Percentiles rank a stretch among this genome's conserved stretches.
Conservation (phyloP, 495 filamentous ascomycete species). For the Hyaloscypha finlandica region DNA sequence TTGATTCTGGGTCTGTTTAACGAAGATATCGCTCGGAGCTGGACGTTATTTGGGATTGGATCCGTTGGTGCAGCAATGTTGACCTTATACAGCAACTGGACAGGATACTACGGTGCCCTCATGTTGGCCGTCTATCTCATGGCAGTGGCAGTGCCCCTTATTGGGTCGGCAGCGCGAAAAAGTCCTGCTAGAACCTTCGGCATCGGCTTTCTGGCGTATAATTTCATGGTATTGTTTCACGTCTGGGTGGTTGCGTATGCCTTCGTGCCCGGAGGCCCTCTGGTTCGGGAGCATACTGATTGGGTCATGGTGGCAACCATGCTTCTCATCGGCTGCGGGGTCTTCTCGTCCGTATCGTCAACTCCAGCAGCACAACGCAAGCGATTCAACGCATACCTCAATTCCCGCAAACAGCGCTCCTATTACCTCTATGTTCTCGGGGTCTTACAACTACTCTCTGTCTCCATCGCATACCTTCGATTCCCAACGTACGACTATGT, state of each 20-base stretch:
- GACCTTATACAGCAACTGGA: constrained; percentile 80
- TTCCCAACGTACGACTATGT: constrained; percentile 92
- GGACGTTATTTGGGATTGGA: constrained; percentile 79
- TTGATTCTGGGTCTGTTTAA: constrained; percentile 75
- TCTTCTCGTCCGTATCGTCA: constrained; percentile 72
- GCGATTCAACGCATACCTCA: constrained; percentile 42
- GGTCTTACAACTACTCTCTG: constrained; percentile 73
- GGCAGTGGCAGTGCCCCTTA: constrained; percentile 76
- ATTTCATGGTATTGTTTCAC: constrained; percentile 88
- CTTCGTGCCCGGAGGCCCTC: constrained; percentile 95
- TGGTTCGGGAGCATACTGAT: constrained; percentile 93
- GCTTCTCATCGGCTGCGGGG: constrained; percentile 80
- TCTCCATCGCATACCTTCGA: constrained; percentile 83
- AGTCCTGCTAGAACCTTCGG: constrained; percentile 80
- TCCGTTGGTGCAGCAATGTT: constrained; percentile 79
- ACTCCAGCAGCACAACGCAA: constrained; percentile 36
- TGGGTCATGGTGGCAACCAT: constrained; percentile 89
- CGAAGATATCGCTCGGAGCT: constrained; percentile 68
- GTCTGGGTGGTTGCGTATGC: constrained; percentile 99
- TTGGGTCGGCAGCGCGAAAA: constrained; percentile 72
- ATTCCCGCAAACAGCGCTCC: constrained; percentile 57
- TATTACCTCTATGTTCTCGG: constrained; percentile 71
- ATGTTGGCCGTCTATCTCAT: constrained; percentile 75
- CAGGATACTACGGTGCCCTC: constrained; percentile 85
- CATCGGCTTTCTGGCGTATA: constrained; percentile 84